Percentiles rank a stretch among this genome's conserved stretches.
These are phyloP conservation scores for Paracoccidioides lutzii DNA, from an alignment of 2,329 filamentous ascomycete species.

Conservation along the genomic window DNA sequence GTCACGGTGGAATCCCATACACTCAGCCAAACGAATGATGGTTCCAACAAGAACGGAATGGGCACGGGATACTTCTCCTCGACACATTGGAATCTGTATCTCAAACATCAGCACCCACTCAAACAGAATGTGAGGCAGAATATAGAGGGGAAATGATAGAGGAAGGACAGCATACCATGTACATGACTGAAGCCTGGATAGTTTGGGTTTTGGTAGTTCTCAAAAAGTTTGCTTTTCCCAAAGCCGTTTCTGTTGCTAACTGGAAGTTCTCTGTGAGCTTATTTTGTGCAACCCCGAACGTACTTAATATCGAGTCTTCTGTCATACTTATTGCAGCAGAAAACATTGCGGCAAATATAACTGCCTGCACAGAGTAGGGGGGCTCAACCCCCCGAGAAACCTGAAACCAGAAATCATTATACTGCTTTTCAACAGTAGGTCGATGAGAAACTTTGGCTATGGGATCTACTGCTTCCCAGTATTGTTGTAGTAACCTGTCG, in stretches of 20 bases:
- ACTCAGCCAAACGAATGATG: conserved; percentile 61
- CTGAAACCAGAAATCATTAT: conserved; percentile 52
- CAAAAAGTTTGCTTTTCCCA: conserved; percentile 58
- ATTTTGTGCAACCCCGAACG: conserved; percentile 45
- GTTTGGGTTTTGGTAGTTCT: conserved; percentile 61
- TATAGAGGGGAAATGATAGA: background rate
- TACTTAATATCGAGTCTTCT: conserved; percentile 38
- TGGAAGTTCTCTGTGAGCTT: conserved; percentile 51
- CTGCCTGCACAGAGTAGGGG: conserved; percentile 49
- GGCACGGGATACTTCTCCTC: conserved; percentile 57
- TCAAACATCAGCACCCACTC: background rate
- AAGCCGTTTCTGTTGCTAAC: conserved; percentile 52
- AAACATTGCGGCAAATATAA: conserved; percentile 58
- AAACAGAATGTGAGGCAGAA: conserved; percentile 8
- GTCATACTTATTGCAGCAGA: conserved; percentile 55
- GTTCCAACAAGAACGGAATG: conserved; percentile 61
- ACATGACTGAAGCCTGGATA: conserved; percentile 65
- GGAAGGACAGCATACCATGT: conserved; percentile 43
- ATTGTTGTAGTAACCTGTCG: conserved; percentile 52
- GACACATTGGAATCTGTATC: conserved; percentile 53
- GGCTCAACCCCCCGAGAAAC: conserved; percentile 49
- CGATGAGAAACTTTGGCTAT: conserved; percentile 56
- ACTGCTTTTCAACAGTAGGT: conserved; percentile 53
- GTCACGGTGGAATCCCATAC: conserved; percentile 63
- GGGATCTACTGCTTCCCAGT: conserved; percentile 55